phyloP scores from a whole-genome alignment of 106 monocot species.

The Alisma plantagoaquatica region DNA sequence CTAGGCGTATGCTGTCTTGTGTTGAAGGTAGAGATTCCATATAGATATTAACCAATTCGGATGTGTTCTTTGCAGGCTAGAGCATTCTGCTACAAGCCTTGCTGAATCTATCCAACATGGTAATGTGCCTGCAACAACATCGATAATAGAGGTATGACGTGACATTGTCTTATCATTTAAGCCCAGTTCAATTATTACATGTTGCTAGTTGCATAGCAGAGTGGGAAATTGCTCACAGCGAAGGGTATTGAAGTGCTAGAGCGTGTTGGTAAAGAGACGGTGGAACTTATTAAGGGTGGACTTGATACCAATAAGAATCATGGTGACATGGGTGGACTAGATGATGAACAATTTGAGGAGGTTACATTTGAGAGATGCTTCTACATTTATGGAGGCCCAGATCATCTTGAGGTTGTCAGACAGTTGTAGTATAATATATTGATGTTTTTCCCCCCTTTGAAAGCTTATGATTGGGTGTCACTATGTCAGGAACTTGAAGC shows the following conservation, averaged over 20 bases:
- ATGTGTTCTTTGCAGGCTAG: conserved; percentile 58
- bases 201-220: no score
- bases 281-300: conserved; percentile 81
- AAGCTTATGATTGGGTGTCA: no score
- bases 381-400: conserved; percentile 94
- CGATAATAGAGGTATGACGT: conserved; percentile 68
- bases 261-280: conserved; percentile 83
- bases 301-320: conserved; percentile 48
- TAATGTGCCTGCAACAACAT: conserved; percentile 38
- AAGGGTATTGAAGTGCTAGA: conserved; percentile 83
- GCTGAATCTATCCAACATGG: conserved; percentile 68
- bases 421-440: no score
- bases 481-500: conserved; percentile 71
- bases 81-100: conserved; percentile 68
- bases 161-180: no score
- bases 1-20: no score
- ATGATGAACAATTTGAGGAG: conserved; percentile 75
- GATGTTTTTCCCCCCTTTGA: no score
- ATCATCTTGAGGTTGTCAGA: conserved; percentile 89
- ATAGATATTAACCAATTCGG: no score
- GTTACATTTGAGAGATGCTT: conserved; percentile 88
- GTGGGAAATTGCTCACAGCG: conserved; percentile 64
- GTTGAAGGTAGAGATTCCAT: no score
- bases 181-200: no score
- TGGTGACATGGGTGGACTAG: conserved; percentile 20